Evolutionary conservation across 2,329 filamentous ascomycete species (phyloP), one percentile per base, ranked within the genome.

Genomic region (Pseudogymnoascus sp.): DNA sequence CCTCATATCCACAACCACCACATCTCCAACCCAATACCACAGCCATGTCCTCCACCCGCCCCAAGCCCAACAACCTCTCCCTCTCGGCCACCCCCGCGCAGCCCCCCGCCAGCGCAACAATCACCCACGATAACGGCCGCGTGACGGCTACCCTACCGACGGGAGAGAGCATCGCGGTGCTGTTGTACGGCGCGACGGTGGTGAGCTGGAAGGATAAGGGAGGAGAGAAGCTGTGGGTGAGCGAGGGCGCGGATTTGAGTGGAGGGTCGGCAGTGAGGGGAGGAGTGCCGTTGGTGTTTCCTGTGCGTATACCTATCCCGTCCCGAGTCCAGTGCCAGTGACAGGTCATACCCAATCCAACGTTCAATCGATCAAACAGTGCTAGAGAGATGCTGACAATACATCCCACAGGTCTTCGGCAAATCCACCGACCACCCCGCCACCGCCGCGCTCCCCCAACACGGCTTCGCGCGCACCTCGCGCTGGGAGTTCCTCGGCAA

Each of bases 401-500:
- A 2, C 24, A 7, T 2, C 5, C 61, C 60, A 37, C 63, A 92
- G 91, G 86, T 93, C 74, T 99, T 99, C 74, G 95, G 95, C 31
- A 89, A 89, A 41, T 85, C 89, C 11, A 87, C 90, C 61, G 82
- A 87, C 68, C 87, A 93, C 75, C 85, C 89, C 68, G 82, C 89
- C n/a, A 95, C 91, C 28, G 85, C 85, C 61, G 79, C 84, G 68
- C 88, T 99, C 26, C 88, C 93, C 3, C 93, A 97, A 78, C 95
- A 98, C 79, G 95, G 95, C 69, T 96, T 99, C 77, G 95, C 93
- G 40, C 91, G 95, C 70, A 93, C 85, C 72, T 90, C 88, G 53
- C 84, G 84, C 66, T 99, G 95, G 95, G 93, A 98, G 76, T 96
- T 95, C 75, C 82, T 99, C 61, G 93, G 93, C 72, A 96, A 93